Percentiles rank a stretch among this genome's conserved stretches.
phyloP scores from a whole-genome alignment of 257 asterid genomes.

The Fraxinus americana region DNA sequence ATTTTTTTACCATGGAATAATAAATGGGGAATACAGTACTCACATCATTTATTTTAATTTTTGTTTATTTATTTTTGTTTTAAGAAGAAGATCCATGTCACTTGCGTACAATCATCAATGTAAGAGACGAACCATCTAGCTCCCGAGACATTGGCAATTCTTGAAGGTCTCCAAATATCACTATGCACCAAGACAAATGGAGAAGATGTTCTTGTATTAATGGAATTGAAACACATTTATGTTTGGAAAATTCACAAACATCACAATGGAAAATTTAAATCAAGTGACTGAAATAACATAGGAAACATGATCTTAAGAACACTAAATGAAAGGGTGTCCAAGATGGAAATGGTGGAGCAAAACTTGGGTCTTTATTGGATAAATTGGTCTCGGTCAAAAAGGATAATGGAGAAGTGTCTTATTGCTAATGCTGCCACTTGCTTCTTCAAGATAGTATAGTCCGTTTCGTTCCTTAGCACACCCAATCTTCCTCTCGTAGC shows the following conservation, averaged over 20 bases:
- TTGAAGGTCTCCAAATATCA: neutral
- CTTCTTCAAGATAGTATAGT: neutral
- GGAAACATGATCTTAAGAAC: neutral
- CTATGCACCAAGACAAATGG: neutral
- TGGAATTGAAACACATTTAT: neutral
- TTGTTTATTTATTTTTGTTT: neutral
- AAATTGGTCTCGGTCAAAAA: no score
- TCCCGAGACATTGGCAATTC: neutral
- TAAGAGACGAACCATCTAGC: neutral
- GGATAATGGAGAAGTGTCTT: neutral
- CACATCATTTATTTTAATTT: neutral
- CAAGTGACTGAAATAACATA: neutral
- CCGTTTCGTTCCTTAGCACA: neutral
- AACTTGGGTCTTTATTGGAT: neutral
- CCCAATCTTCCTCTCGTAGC: neutral
- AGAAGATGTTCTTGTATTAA: neutral
- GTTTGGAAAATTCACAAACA: neutral
- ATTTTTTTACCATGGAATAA: neutral
- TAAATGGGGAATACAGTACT: neutral
- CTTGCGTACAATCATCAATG: neutral
- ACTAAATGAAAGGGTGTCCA: neutral
- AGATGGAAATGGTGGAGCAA: neutral
- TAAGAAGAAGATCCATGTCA: neutral
- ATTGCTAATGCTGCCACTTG: neutral
- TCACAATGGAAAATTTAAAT: neutral